Base-by-base conservation (phyloP, 1,284 basidiomycete species). In the Pseudozyma sp. region DNA sequence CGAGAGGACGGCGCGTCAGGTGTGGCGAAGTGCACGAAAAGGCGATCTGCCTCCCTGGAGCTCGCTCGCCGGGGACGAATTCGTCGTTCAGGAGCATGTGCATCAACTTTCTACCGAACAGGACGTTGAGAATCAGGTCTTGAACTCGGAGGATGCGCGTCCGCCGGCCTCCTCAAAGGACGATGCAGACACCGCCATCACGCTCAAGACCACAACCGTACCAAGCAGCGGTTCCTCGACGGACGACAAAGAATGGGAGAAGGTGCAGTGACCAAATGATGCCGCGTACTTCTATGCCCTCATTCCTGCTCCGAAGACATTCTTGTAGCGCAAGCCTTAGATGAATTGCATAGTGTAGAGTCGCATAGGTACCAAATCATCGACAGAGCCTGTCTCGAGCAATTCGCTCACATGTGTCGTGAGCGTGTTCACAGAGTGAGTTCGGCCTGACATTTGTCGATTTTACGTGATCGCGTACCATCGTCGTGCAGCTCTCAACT, bases 21-120 rank as follows among this genome's bases (percentile, higher is more conserved):
- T 80, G 4, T 78, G 79, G 76, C 55, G 60, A 35, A 65, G 73
- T 53, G 75, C 76, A n/a, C 47, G 63, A 7, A 63, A 71, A 35
- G 79, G 69, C 7, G 60, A 66, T 14, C 51, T 79, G 42, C 72
- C 79, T 33, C 79, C 77, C 11, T 80, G 75, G 75, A 66, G 65
- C 62, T 63, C 61, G 35, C 48, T 71, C 43, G 54, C 67, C 13
- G 70, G 59, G 11, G 67, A 74, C 52, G 65, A 65, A n/a, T 60
- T 62, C 46, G 65, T 65, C 7, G 45, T 68, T n/a, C 54, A 53
- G 10, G 68, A 67, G 55, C 63, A 63, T 19, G 31, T 34, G 34
- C 35, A 43, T 10, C 55, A 62, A 52, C 13, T 47, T 8, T 61
- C 55, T 7, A 53, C 54, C 5, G 62, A 65, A 9, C 47, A 57